These are phyloP conservation scores for Vanrija sp. DNA, from an alignment of 1,284 basidiomycete genomes.

Conservation along the genomic window DNA sequence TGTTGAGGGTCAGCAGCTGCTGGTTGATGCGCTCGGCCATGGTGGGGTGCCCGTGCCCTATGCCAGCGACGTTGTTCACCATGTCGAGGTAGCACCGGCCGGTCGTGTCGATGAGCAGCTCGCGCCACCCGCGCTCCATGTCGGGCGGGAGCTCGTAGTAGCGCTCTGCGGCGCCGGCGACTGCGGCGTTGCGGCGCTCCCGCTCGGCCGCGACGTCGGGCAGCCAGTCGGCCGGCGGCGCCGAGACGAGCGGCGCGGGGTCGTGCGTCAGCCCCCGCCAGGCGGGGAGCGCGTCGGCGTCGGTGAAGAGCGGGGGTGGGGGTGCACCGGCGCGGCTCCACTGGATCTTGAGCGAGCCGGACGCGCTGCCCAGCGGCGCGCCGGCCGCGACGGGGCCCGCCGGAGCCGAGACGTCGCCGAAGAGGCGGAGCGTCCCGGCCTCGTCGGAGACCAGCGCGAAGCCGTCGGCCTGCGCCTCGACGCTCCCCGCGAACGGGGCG, in stretches of 20 bases:
- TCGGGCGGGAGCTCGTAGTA: constrained; percentile 6
- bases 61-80: constrained; percentile 12
- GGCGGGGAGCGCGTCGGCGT: background rate
- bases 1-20: constrained; percentile 14
- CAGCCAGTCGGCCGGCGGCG: background rate
- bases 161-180: constrained; percentile 7
- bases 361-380: background rate
- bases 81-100: constrained; percentile 11
- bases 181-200: background rate
- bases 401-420: constrained; percentile 1
- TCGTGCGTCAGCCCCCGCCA: constrained; percentile 4
- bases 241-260: constrained; percentile 1
- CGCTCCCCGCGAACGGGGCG: background rate
- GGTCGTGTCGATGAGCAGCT: constrained; percentile 5
- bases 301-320: background rate
- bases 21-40: constrained; percentile 5
- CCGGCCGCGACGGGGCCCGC: background rate
- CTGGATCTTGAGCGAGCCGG: background rate
- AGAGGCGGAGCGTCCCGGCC: background rate
- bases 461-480: background rate
- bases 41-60: constrained; percentile 11
- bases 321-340: background rate
- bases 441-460: background rate
- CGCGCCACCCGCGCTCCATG: constrained; percentile 13
- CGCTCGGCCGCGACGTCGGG: background rate